These are phyloP conservation scores for Alternaria rosae DNA, from an alignment of 2,329 filamentous ascomycete species.

Conservation along the genomic window DNA sequence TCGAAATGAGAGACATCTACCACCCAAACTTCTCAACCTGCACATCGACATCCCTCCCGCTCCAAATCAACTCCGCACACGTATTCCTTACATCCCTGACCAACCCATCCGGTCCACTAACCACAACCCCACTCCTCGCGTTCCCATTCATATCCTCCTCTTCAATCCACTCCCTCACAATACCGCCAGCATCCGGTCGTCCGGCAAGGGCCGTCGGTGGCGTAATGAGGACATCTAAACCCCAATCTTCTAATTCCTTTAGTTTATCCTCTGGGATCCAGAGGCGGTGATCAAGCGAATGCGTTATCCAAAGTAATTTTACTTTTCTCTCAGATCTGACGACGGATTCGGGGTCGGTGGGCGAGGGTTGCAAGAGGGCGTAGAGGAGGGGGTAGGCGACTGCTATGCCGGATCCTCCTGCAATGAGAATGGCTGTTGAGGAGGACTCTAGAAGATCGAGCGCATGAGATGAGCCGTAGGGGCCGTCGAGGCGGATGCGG, in stretches of 20 bases:
- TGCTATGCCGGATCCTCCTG: constrained; percentile 70
- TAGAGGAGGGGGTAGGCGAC: constrained; percentile 69
- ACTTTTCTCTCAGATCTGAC: constrained; percentile 46
- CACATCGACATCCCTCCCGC: constrained; percentile 61
- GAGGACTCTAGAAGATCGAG: constrained; percentile 61
- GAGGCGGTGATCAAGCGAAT: constrained; percentile 59
- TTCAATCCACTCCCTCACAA: constrained; percentile 53
- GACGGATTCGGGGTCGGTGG: constrained; percentile 25
- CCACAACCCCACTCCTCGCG: constrained; percentile 62
- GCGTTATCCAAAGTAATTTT: constrained; percentile 67
- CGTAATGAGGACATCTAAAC: constrained; percentile 63
- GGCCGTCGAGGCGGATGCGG: constrained; percentile 66
- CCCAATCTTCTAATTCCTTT: constrained; percentile 58
- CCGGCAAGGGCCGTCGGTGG: constrained; percentile 62
- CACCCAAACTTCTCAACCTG: constrained; percentile 74
- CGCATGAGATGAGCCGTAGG: constrained; percentile 67
- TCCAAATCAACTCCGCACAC: constrained; percentile 59
- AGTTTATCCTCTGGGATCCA: constrained; percentile 63
- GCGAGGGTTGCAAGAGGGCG: constrained; percentile 51
- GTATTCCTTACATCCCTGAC: constrained; percentile 67
- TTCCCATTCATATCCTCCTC: constrained; percentile 45
- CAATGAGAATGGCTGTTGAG: constrained; percentile 63
- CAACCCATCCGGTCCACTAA: constrained; percentile 69
- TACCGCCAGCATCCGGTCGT: constrained; percentile 59
- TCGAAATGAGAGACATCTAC: constrained; percentile 49